These are phyloP conservation scores for Biscogniauxia mediterranea DNA, from an alignment of 2,329 filamentous ascomycete species.

Conservation along the genomic window DNA sequence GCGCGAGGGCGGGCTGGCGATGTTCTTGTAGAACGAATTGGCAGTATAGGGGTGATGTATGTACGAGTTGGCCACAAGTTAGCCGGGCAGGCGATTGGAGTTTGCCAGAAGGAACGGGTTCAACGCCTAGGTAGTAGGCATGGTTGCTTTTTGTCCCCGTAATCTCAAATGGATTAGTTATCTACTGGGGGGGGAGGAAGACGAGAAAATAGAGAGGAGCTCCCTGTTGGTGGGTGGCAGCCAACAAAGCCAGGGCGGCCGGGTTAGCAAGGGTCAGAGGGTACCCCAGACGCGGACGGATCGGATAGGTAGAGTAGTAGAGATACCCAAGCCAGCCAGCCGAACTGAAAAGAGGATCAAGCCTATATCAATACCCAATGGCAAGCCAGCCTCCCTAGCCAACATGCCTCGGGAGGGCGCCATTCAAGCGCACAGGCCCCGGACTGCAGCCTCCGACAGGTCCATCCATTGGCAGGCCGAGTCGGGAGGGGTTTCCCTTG, in stretches of 20 bases:
- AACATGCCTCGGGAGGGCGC: background rate
- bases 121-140: background rate
- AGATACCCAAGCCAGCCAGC: conserved; percentile 9
- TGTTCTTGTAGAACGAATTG: conserved; percentile 9
- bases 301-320: conserved; percentile 19
- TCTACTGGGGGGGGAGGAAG: background rate
- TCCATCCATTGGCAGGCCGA: conserved; percentile 17
- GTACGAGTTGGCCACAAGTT: conserved; percentile 4
- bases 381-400: conserved; percentile 6
- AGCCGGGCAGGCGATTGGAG: conserved; percentile 5
- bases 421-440: conserved; percentile 21
- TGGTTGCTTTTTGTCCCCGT: background rate
- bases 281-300: conserved; percentile 24
- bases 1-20: conserved; percentile 9
- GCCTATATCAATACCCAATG: conserved; percentile 18
- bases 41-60: conserved; percentile 9
- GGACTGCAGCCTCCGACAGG: conserved; percentile 18
- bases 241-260: conserved; percentile 8
- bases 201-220: conserved; percentile 4
- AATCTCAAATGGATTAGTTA: background rate
- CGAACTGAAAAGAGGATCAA: conserved; percentile 23
- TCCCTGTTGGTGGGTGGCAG: conserved; percentile 7
- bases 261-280: conserved; percentile 14
- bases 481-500: conserved; percentile 13
- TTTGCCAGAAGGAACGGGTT: conserved; percentile 2